Conservation (phyloP, 2,329 filamentous ascomycete genomes). For the Microdochium trichocladiopsis region DNA sequence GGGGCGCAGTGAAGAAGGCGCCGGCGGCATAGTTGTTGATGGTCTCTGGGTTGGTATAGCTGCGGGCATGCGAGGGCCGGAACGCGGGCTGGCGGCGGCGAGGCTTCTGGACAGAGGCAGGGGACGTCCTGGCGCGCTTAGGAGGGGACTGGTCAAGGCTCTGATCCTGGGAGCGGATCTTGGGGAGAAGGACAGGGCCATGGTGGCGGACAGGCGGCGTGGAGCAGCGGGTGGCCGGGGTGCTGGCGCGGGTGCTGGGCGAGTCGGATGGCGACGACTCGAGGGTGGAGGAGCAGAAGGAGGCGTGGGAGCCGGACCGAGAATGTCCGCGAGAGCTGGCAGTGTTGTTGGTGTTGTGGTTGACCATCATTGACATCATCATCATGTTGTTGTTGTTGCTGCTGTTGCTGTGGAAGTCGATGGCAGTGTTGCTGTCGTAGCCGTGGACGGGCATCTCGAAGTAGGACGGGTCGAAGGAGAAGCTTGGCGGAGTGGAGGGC, state of each 20-base stretch:
- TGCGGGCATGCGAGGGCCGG: constrained; percentile 44
- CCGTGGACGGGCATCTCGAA: constrained; percentile 44
- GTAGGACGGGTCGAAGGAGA: constrained; percentile 49
- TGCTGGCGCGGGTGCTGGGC: constrained; percentile 59
- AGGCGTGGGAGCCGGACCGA: constrained; percentile 59
- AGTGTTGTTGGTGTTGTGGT: too few species aligned
- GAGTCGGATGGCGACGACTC: constrained; percentile 62
- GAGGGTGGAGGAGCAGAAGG: constrained; percentile 51
- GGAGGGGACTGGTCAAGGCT: constrained; percentile 52
- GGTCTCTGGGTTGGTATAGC: constrained; percentile 56
- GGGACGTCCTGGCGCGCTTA: constrained; percentile 51
- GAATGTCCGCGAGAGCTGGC: constrained; percentile 36
- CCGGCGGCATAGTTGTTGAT: constrained; percentile 30
- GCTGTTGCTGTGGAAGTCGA: neutral
- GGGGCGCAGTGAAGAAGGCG: constrained; percentile 27
- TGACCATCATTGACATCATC: constrained; percentile 9
- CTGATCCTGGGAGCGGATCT: constrained; percentile 81
- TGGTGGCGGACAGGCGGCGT: constrained; percentile 69
- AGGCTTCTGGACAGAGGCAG: constrained; percentile 29
- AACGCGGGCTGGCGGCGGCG: constrained; percentile 20
- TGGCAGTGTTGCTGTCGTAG: neutral
- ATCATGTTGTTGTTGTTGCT: neutral
- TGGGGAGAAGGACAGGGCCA: constrained; percentile 74
- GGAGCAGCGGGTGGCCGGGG: constrained; percentile 45
- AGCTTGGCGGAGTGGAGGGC: constrained; percentile 41